Percentiles rank a stretch among this genome's conserved stretches.
Conservation (phyloP, 179 eudicot genomes). For the Patellifolia procumbens region DNA sequence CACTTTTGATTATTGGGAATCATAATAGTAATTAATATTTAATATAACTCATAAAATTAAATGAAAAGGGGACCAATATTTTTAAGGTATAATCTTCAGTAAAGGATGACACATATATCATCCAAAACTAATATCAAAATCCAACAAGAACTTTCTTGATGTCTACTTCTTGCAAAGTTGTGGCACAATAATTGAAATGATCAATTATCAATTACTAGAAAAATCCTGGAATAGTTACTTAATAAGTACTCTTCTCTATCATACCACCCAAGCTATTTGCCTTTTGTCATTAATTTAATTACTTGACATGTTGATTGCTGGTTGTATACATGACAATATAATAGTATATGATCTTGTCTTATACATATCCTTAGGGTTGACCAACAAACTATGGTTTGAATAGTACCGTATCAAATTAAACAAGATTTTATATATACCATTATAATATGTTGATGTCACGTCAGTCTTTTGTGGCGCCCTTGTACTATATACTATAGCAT, state of each 20-base stretch:
- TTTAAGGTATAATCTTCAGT: background rate
- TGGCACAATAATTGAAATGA: background rate
- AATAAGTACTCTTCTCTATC: slow-evolving; percentile 11
- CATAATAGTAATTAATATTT: background rate
- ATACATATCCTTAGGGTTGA: background rate
- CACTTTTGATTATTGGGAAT: no score
- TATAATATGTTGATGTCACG: slow-evolving; percentile 10
- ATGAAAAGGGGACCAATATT: background rate
- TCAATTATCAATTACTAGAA: background rate
- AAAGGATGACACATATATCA: background rate
- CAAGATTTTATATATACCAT: no score
- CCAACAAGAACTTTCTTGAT: background rate
- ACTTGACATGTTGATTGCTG: background rate
- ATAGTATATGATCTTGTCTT: background rate
- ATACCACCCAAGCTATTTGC: background rate
- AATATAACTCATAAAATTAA: background rate
- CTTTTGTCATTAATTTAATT: background rate
- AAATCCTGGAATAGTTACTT: background rate
- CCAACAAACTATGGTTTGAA: background rate
- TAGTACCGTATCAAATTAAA: background rate
- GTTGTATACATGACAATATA: background rate
- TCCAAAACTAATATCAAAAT: background rate
- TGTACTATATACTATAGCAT: background rate
- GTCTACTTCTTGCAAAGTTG: background rate
- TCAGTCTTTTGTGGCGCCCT: background rate